Percentiles rank a stretch among this genome's conserved stretches.
These are phyloP conservation scores for Hymenoscyphus occultus DNA, from an alignment of 2,329 filamentous ascomycete species.

Conservation along the genomic window DNA sequence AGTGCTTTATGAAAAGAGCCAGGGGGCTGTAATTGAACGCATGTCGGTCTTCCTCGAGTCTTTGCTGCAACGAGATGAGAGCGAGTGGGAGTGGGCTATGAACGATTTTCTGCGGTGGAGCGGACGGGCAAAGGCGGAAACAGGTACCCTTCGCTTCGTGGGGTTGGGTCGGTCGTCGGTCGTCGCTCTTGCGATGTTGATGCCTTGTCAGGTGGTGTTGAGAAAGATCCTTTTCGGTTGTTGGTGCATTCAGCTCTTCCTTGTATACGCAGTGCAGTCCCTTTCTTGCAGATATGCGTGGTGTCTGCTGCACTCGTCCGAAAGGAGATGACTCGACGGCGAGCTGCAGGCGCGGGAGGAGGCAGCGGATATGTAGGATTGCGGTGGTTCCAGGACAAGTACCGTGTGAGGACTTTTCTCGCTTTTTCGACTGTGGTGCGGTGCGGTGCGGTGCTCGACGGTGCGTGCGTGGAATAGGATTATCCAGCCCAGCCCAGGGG, in stretches of 20 bases:
- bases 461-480: background rate
- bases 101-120: background rate
- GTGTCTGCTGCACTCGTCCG: background rate
- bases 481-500: constrained; percentile 1
- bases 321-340: background rate
- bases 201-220: constrained; percentile 3
- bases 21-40: constrained; percentile 28
- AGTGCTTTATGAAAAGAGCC: constrained; percentile 25
- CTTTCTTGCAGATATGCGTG: constrained; percentile 3
- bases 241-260: constrained; percentile 1
- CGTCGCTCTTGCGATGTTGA: background rate
- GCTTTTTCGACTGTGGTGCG: too few species aligned
- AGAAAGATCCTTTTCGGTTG: background rate
- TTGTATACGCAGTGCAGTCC: background rate
- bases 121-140: background rate
- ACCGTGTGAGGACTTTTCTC: background rate
- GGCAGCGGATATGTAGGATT: background rate
- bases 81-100: background rate
- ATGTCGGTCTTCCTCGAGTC: constrained; percentile 24
- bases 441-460: background rate
- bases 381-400: background rate
- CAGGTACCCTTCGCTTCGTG: background rate
- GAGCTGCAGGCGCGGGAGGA: constrained; percentile 1
- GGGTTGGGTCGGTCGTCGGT: background rate
- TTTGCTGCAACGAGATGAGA: background rate